Evolutionary conservation across 106 monocot species (phyloP), one percentile per base, ranked within the genome.

Genomic region (Dendrobium catenatum): DNA sequence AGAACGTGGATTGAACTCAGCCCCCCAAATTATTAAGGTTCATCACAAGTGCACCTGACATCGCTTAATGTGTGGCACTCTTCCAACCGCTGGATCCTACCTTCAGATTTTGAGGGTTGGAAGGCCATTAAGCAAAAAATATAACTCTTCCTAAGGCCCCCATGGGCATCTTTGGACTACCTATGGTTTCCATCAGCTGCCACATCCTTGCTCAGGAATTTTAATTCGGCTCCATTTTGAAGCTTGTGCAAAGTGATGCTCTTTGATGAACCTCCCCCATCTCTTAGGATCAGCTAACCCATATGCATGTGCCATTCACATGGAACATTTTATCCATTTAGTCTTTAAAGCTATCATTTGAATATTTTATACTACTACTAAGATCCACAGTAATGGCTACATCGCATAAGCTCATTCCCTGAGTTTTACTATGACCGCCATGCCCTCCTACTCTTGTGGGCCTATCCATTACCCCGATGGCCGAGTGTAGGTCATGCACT

Each of bases 351-450:
- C 83, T 80, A 80, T 83, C 83, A 87, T 83, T 87, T 87, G 86
- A 87, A 87, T 83, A 80, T 83, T 86, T 86, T 76, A 76, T 85
- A 83, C 77, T 85, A 84, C 82, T 55, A 89, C 84, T 85, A 82
- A 89, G 79, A 87, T 85, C 85, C 47, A 82, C 84, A 85, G 80
- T 68, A 74, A 83, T 41, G 79, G 83, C 78, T 78, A 77, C 55
- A 8, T 2, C 9, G 16, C 55, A 55, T 10, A 17, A 0, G 55
- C 55, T 55, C 55, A 17, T 10, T 4, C 55, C 55, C 9, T 10
- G 9, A 7, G 17, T 10, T 55, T 55, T 17, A 55, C 11, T 18
- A 78, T 78, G 43, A 72, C 81, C 72, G 78, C 81, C 73, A 72
- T 72, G 78, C 81, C 81, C 83, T 26, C 26, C 26, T 26, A 26